Conservation (phyloP, 106 monocot genomes). For the Phalaenopsis equestris region DNA sequence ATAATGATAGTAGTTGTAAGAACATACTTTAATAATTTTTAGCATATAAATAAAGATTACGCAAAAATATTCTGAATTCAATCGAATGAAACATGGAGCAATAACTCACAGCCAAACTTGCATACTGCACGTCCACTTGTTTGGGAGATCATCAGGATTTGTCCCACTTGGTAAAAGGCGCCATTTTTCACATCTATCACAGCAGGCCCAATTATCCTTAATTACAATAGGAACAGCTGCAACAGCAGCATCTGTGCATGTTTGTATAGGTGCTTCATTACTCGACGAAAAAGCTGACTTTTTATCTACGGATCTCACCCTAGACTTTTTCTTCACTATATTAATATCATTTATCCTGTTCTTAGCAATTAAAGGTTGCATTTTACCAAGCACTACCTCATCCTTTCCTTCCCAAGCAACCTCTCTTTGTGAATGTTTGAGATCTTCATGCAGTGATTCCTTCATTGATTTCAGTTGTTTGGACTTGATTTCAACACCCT, state of each 20-base stretch:
- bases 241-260: background rate
- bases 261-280: background rate
- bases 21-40: too few relatives aligned
- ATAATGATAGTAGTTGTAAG: too few relatives aligned
- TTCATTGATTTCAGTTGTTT: background rate
- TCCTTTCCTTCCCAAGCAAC: background rate
- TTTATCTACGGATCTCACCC: background rate
- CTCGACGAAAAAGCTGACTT: background rate
- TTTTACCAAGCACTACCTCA: background rate
- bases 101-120: background rate
- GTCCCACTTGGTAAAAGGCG: conserved; percentile 4
- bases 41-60: background rate
- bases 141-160: background rate
- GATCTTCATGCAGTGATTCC: background rate
- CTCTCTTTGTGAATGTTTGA: background rate
- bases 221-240: background rate
- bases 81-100: background rate
- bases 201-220: background rate
- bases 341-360: background rate
- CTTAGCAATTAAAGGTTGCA: background rate
- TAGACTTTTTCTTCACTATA: background rate
- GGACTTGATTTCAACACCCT: background rate
- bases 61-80: background rate
- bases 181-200: conserved; percentile 1
- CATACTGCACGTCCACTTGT: background rate